Conservation (phyloP, 257 asterid genomes). For the Solanum etuberosum region DNA sequence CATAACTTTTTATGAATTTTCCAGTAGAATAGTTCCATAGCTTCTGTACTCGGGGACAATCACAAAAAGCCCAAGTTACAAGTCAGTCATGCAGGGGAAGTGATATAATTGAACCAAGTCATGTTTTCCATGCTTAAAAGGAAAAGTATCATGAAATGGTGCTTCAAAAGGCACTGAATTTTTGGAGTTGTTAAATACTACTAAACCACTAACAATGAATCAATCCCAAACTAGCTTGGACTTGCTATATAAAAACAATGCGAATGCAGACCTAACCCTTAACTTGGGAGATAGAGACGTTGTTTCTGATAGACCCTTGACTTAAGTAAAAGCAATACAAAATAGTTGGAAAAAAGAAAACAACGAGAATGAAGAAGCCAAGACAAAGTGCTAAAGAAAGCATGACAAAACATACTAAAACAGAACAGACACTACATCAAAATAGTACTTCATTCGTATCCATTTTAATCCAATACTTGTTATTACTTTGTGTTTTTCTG, state of each 20-base stretch:
- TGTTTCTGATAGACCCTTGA: neutral
- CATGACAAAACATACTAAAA: neutral
- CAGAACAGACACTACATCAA: neutral
- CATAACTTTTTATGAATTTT: constrained; percentile 50
- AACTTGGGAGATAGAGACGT: neutral
- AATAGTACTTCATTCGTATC: neutral
- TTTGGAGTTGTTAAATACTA: neutral
- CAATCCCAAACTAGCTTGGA: neutral
- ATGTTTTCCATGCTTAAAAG: neutral
- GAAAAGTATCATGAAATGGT: neutral
- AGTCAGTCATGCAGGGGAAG: neutral
- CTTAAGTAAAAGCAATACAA: neutral
- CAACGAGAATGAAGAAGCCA: neutral
- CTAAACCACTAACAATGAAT: neutral
- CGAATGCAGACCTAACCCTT: neutral
- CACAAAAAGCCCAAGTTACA: neutral
- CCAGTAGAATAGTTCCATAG: constrained; percentile 69
- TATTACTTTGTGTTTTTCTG: neutral
- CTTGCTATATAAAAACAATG: neutral
- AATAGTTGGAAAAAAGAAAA: neutral
- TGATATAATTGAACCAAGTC: neutral
- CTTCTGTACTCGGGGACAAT: constrained; percentile 34
- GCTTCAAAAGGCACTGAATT: neutral
- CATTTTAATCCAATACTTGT: neutral
- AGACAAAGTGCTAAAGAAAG: neutral